These are phyloP conservation scores for Epichloe sp. DNA, from an alignment of 2,329 filamentous ascomycete genomes.

Conservation along the genomic window DNA sequence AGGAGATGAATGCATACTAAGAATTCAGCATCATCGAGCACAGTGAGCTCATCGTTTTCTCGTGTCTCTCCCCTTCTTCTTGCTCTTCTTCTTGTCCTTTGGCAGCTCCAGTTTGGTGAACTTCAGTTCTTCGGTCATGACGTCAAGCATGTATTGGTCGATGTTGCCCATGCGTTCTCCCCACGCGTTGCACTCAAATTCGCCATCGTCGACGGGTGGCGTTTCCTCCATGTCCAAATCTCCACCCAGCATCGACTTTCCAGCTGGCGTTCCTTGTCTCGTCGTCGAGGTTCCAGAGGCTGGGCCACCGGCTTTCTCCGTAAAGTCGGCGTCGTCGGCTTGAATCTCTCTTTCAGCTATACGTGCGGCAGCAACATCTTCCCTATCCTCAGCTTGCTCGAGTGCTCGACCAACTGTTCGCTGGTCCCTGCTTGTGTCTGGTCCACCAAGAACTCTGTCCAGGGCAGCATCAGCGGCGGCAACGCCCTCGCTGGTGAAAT, in stretches of 20 bases:
- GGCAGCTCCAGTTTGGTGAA: slow-evolving; percentile 48
- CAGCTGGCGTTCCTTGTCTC: slow-evolving; percentile 37
- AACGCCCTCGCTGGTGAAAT: slow-evolving; percentile 35
- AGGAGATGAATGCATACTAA: neutral
- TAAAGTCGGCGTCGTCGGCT: slow-evolving; percentile 75
- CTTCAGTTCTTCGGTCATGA: slow-evolving; percentile 50
- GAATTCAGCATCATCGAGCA: neutral
- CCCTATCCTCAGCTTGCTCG: slow-evolving; percentile 80
- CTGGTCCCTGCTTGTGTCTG: slow-evolving; percentile 47
- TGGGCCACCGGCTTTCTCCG: slow-evolving; percentile 42
- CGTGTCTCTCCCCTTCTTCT: slow-evolving; percentile 45
- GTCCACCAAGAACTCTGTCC: slow-evolving; percentile 66
- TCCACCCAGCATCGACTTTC: slow-evolving; percentile 20
- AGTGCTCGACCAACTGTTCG: slow-evolving; percentile 57
- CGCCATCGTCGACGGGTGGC: slow-evolving; percentile 15
- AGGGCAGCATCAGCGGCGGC: slow-evolving; percentile 71
- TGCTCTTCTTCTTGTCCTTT: slow-evolving; percentile 50
- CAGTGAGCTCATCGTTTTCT: slow-evolving; percentile 28
- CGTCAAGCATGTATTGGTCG: slow-evolving; percentile 62
- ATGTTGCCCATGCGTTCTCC: slow-evolving; percentile 46
- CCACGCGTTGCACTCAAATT: slow-evolving; percentile 45
- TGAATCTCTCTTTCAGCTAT: slow-evolving; percentile 81
- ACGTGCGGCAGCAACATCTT: slow-evolving; percentile 80
- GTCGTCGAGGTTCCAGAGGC: slow-evolving; percentile 37
- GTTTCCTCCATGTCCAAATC: slow-evolving; percentile 18